phyloP scores from a whole-genome alignment of 495 filamentous ascomycete species.

The Chaetomium tenue region DNA sequence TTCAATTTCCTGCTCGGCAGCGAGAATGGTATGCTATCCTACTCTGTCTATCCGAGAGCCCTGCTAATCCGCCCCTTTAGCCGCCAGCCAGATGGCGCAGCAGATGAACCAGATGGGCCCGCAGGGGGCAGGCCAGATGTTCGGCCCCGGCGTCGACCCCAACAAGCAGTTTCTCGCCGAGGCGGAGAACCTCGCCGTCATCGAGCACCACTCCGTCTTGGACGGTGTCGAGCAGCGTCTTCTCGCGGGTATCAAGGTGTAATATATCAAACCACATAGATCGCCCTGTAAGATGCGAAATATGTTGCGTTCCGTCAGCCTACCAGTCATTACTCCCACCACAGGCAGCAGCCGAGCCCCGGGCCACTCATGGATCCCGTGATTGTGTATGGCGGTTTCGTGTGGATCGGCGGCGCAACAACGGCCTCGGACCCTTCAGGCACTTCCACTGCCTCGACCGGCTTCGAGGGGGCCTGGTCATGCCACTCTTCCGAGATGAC shows the following conservation, averaged over 20 bases:
- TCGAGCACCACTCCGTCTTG: slow-evolving; percentile 87
- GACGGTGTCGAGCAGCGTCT: slow-evolving; percentile 83
- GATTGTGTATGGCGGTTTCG: slow-evolving; percentile 62
- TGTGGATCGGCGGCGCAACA: slow-evolving; percentile 46
- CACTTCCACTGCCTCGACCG: slow-evolving; percentile 51
- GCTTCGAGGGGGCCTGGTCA: slow-evolving; percentile 74
- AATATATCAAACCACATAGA: slow-evolving; percentile 15
- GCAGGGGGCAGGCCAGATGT: slow-evolving; percentile 60
- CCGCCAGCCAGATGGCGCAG: slow-evolving; percentile 90
- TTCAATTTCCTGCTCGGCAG: slow-evolving; percentile 95
- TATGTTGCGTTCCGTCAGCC: neutral
- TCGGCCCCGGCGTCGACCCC: slow-evolving; percentile 91
- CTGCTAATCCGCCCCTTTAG: slow-evolving; percentile 44
- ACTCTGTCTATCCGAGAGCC: neutral
- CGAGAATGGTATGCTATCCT: slow-evolving; percentile 73
- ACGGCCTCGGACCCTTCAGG: slow-evolving; percentile 33
- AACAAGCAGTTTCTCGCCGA: slow-evolving; percentile 89
- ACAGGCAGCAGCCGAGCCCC: slow-evolving; percentile 53
- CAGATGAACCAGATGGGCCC: slow-evolving; percentile 87
- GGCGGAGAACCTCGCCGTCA: slow-evolving; percentile 91
- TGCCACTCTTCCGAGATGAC: slow-evolving; percentile 84
- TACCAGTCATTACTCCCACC: slow-evolving; percentile 47
- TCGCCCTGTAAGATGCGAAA: neutral
- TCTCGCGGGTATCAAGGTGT: slow-evolving; percentile 55
- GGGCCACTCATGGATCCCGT: slow-evolving; percentile 58